A percentile compares a stretch with the other conserved stretches of the same genome.
Evolutionary conservation across 371 early-diverging fungal species (phyloP).

Genomic region (Entomophthora muscae): DNA sequence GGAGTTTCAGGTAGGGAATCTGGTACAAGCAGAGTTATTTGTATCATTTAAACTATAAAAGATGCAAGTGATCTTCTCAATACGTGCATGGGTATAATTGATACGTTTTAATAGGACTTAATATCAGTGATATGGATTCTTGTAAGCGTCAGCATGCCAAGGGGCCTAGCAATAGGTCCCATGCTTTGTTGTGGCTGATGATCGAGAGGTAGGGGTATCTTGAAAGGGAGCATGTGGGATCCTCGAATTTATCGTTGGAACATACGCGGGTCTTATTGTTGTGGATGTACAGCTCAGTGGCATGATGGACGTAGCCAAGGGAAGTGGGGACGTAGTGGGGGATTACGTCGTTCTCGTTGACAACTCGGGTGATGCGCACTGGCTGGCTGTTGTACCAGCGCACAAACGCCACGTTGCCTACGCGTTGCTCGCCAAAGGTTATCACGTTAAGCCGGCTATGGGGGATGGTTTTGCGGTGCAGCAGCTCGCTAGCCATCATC

Average conservation of each 20-base stretch:
- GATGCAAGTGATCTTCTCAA: too few species aligned
- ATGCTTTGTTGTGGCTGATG: background rate
- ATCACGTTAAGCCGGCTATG: background rate
- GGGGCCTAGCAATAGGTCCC: too few species aligned
- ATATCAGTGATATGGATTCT: too few species aligned
- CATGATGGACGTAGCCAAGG: slow-evolving; percentile 24
- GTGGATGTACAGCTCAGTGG: slow-evolving; percentile 24
- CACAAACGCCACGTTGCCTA: slow-evolving; percentile 26
- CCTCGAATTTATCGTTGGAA: background rate
- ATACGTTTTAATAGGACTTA: too few species aligned
- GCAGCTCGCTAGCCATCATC: background rate
- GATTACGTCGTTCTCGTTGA: slow-evolving; percentile 26
- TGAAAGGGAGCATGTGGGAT: background rate
- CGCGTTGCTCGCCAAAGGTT: slow-evolving; percentile 24
- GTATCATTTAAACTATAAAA: too few species aligned
- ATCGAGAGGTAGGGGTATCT: background rate
- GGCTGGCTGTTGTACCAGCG: slow-evolving; percentile 15
- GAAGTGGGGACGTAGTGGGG: slow-evolving; percentile 27
- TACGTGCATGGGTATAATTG: too few species aligned
- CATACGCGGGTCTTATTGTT: background rate
- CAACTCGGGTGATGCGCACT: slow-evolving; percentile 19
- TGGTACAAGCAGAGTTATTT: too few species aligned
- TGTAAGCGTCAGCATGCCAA: too few species aligned
- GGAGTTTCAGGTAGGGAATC: too few species aligned
- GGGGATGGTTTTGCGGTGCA: background rate